These are phyloP conservation scores for Taiozyma sp. DNA, from an alignment of 1,139 yeast species.

Conservation along the genomic window DNA sequence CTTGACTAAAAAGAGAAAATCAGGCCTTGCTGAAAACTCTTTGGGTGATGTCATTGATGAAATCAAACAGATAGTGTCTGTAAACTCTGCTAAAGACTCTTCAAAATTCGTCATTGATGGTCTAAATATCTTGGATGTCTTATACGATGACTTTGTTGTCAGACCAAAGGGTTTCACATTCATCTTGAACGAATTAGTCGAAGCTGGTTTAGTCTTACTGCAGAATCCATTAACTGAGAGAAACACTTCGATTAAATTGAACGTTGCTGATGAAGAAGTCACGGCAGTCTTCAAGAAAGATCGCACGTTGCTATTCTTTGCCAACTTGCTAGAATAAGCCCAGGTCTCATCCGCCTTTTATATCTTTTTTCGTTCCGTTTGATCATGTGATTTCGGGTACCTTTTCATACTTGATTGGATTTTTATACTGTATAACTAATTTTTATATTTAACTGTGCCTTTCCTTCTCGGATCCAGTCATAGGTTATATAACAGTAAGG, in stretches of 20 bases:
- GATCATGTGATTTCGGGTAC: neutral
- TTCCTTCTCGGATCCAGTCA: neutral
- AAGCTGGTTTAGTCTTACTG: constrained; percentile 67
- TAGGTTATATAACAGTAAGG: constrained; percentile 64
- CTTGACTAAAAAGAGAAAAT: constrained; percentile 56
- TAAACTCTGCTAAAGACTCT: constrained; percentile 26
- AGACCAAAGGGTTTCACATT: constrained; percentile 43
- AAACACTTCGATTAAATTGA: constrained; percentile 53
- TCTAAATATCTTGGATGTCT: constrained; percentile 22
- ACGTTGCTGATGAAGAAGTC: constrained; percentile 68
- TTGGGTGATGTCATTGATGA: constrained; percentile 80
- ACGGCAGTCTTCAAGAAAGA: constrained; percentile 43
- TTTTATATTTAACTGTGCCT: neutral
- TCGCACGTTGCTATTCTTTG: constrained; percentile 20
- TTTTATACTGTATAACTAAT: neutral
- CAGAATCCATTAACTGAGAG: constrained; percentile 65
- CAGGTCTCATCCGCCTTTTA: neutral
- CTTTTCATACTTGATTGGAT: neutral
- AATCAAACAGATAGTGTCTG: constrained; percentile 43
- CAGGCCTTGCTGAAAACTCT: constrained; percentile 65
- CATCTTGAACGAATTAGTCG: constrained; percentile 62
- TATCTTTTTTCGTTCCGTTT: neutral
- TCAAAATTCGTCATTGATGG: constrained; percentile 25
- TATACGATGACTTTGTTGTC: constrained; percentile 26
- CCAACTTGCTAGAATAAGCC: constrained; percentile 3